Percentiles rank a stretch among this genome's conserved stretches.
phyloP scores from a whole-genome alignment of 257 asterid genomes.

The Solanum pimpinellifolium region DNA sequence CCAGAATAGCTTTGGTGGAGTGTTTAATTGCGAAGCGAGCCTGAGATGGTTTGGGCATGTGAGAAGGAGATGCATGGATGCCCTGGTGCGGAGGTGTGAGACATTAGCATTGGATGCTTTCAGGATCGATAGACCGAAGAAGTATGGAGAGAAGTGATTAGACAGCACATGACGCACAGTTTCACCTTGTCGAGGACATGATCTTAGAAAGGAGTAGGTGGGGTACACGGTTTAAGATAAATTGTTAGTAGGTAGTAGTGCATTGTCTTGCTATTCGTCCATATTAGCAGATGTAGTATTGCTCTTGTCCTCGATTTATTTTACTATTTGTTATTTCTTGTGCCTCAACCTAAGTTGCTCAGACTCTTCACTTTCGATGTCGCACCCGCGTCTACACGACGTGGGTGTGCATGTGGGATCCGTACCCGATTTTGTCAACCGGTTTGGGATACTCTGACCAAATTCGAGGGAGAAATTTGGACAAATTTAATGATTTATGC shows the following conservation, averaged over 20 bases:
- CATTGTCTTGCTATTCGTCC: not conserved
- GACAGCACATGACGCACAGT: not conserved
- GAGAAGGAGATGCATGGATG: not conserved
- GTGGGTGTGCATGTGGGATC: not conserved
- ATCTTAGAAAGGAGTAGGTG: not conserved
- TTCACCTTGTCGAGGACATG: not conserved
- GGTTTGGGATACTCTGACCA: not conserved
- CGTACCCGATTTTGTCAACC: not conserved
- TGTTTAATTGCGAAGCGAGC: not conserved
- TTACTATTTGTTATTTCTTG: not conserved
- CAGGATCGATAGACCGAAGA: not conserved
- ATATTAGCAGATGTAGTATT: not conserved
- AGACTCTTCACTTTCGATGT: not conserved
- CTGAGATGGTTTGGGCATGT: not conserved
- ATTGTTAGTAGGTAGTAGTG: not conserved
- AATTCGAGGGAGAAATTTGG: not conserved
- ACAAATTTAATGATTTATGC: not conserved
- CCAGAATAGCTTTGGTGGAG: not conserved
- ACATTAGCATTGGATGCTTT: not conserved
- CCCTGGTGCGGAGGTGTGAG: not conserved
- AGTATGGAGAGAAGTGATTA: not conserved
- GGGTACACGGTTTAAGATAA: not conserved
- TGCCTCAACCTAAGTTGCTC: not conserved
- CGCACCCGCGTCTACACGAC: not conserved
- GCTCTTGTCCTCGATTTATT: not conserved